Evolutionary conservation across 2,329 filamentous ascomycete species (phyloP).

Genomic region (Penicillium rolfsii): DNA sequence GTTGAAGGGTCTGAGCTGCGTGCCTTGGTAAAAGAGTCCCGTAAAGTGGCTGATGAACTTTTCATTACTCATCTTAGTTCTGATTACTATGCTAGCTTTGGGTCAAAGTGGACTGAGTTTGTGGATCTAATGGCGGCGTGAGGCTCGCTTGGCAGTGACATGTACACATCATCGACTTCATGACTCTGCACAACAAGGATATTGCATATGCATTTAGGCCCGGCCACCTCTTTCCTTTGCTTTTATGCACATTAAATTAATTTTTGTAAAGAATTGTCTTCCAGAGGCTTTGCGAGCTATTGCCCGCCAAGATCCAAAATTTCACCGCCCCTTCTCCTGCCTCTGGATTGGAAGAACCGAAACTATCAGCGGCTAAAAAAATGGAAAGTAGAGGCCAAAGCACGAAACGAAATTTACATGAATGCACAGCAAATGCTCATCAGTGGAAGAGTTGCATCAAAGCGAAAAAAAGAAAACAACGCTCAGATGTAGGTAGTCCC

Average conservation of each 20-base stretch:
- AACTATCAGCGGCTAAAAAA: neutral
- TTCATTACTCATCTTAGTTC: conserved; percentile 46
- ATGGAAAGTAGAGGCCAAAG: neutral
- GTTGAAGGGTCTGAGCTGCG: conserved; percentile 36
- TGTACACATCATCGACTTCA: neutral
- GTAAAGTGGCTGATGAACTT: conserved; percentile 42
- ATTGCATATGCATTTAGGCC: neutral
- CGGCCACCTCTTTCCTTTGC: neutral
- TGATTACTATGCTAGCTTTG: conserved; percentile 49
- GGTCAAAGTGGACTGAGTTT: conserved; percentile 43
- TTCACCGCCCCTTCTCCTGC: conserved; percentile 5
- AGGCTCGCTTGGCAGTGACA: neutral
- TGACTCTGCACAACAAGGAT: conserved; percentile 5
- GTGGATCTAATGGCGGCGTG: conserved; percentile 38
- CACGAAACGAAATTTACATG: neutral
- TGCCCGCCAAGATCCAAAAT: conserved; percentile 2
- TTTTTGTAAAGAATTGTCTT: neutral
- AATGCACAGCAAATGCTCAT: too few species aligned
- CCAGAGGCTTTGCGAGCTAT: neutral
- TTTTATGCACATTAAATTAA: neutral
- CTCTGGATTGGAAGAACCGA: neutral
- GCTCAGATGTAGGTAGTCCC: neutral
- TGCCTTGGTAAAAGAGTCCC: conserved; percentile 40
- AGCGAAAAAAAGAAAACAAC: neutral
- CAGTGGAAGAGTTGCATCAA: neutral